Base-by-base conservation (phyloP, 1,139 yeast genomes). In the Kurtzmaniella quercitrusa region DNA sequence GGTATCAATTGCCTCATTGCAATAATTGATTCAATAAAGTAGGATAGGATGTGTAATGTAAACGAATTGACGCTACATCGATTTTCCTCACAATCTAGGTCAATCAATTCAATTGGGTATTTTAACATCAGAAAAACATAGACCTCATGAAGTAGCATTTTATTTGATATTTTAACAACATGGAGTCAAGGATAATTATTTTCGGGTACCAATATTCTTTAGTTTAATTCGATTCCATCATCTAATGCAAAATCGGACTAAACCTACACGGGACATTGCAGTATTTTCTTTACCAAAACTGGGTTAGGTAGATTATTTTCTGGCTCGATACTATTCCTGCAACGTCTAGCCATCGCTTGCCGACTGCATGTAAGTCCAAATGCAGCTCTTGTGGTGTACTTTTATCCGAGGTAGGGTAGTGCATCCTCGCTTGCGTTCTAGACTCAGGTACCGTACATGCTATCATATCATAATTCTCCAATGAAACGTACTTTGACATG, bases 351-450 rank as follows among this genome's bases (percentile, higher is more conserved):
- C 12, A 4, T 27, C 14, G 31, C n/a, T 27, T n/a, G 5, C 5
- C 31, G n/a, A 27, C 31, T 27, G 31, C 31, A 27, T 27, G 31
- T 27, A 10, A n/a, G 31, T 4, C 31, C 14, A 11, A 12, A 21
- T 21, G 23, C 23, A 21, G 23, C 23, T 21, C n/a, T n/a, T n/a
- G n/a, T n/a, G 23, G 23, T 10, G 31, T 12, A 10, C 31, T 27
- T 27, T 27, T 27, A 27, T 27, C 14, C 31, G 3, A 29, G 18
- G 36, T 16, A 5, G 18, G 18, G 18, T 14, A 14, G 6, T 14
- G 36, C 36, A 31, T 14, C 14, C 29, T 41, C 44, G 42, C 46
- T 45, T 38, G 41, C 44, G 39, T 43, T 43, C 46, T 43, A 41
- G 46, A 43, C 44, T 38, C 43, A 43, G 46, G 45, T 36, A 43